phyloP scores from a whole-genome alignment of 2,329 filamentous ascomycete species.

The Botryotinia convoluta region DNA sequence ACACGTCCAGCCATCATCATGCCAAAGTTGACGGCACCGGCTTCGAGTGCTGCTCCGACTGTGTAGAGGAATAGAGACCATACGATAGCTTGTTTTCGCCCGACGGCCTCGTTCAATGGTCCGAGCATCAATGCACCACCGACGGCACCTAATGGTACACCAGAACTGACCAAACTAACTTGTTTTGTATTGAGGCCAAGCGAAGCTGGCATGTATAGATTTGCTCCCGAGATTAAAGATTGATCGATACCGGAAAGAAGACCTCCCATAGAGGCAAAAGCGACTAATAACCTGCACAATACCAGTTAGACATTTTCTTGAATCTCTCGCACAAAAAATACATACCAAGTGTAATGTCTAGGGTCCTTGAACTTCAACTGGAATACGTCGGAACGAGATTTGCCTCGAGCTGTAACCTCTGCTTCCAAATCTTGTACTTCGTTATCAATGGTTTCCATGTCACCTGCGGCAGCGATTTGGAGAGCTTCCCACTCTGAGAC shows the following conservation, averaged over 20 bases:
- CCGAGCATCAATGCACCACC: conserved; percentile 66
- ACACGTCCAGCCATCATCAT: conserved; percentile 70
- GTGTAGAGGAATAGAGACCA: conserved; percentile 69
- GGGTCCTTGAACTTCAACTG: conserved; percentile 60
- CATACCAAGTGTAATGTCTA: conserved; percentile 55
- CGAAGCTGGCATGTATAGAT: conserved; percentile 57
- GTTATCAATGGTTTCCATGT: conserved; percentile 36
- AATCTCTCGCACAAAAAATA: neutral
- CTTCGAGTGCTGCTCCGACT: conserved; percentile 64
- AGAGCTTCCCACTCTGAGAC: conserved; percentile 37
- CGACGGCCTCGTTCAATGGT: conserved; percentile 65
- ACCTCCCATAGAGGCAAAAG: conserved; percentile 73
- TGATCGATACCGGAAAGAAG: conserved; percentile 71
- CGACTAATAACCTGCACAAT: conserved; percentile 32
- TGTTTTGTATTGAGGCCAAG: conserved; percentile 54
- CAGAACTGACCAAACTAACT: conserved; percentile 65
- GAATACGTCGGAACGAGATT: conserved; percentile 41
- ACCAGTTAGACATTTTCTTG: neutral
- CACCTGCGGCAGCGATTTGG: conserved; percentile 35
- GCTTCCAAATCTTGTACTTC: conserved; percentile 39
- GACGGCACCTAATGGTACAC: conserved; percentile 70
- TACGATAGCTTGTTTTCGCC: conserved; percentile 66
- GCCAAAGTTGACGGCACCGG: conserved; percentile 64
- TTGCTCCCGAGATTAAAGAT: conserved; percentile 69
- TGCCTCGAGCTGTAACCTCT: conserved; percentile 32